Percentiles rank a stretch among this genome's conserved stretches.
Conservation (phyloP, 306 rosid species). For the Aeschynomene evenia region DNA sequence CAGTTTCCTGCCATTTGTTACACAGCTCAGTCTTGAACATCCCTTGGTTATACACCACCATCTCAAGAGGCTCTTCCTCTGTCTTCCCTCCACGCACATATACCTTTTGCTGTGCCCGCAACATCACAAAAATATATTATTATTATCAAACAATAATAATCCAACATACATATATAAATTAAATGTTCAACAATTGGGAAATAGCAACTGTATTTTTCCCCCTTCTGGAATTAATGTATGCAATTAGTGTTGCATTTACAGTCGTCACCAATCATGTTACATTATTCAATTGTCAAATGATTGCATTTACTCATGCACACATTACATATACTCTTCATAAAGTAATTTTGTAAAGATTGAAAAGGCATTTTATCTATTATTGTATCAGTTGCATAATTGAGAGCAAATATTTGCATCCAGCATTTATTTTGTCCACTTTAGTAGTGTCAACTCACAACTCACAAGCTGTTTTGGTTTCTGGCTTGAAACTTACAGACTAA, state of each 20-base stretch:
- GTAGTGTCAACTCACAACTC: not conserved
- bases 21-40: constrained; percentile 93
- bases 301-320: not conserved
- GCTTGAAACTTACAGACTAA: constrained; percentile 1
- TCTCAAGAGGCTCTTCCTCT: constrained; percentile 57
- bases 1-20: constrained; percentile 92
- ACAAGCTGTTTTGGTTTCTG: not conserved
- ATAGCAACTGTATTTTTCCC: not conserved
- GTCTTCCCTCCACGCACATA: constrained; percentile 54
- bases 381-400: not conserved
- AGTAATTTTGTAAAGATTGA: not conserved
- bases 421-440: constrained; percentile 1
- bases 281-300: not conserved
- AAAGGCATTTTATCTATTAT: not conserved
- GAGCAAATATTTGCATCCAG: not conserved
- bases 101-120: constrained; percentile 49
- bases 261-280: not conserved
- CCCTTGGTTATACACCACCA: constrained; percentile 82
- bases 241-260: not conserved
- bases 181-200: not conserved
- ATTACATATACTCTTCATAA: not conserved
- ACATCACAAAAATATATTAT: constrained; percentile 24
- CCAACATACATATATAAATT: not conserved
- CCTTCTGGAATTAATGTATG: not conserved
- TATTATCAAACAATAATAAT: constrained; percentile 18